phyloP scores from a whole-genome alignment of 176 grass and related monocot genomes.

The Musa acuminata region DNA sequence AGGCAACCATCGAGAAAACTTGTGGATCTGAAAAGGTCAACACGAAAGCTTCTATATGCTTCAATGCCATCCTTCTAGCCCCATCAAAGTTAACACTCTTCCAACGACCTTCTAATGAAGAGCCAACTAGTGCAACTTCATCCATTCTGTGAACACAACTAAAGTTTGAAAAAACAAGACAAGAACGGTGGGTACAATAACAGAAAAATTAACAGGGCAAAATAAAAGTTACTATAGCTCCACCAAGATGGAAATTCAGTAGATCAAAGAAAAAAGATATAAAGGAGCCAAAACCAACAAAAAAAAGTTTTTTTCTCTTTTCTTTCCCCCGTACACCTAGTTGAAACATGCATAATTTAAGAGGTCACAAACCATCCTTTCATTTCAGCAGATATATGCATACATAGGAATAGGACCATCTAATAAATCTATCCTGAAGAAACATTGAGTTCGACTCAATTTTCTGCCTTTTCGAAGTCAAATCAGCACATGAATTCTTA shows the following conservation, averaged over 20 bases:
- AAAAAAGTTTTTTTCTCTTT: neutral
- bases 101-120: slow-evolving; percentile 60
- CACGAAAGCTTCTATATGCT: slow-evolving; percentile 91
- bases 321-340: neutral
- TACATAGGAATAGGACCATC: neutral
- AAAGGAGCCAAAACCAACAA: neutral
- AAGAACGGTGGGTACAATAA: neutral
- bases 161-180: neutral
- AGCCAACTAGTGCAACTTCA: slow-evolving; percentile 64
- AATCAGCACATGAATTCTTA: neutral
- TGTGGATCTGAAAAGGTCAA: slow-evolving; percentile 82
- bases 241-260: neutral
- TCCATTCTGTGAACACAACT: slow-evolving; percentile 63
- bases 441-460: neutral
- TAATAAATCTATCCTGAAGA: too few relatives aligned
- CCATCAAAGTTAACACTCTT: slow-evolving; percentile 80
- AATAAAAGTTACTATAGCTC: neutral
- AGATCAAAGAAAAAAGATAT: neutral
- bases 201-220: neutral
- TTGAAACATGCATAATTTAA: neutral
- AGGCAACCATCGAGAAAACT: slow-evolving; percentile 50
- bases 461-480: neutral
- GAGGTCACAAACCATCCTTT: neutral
- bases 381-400: neutral
- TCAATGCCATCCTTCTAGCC: slow-evolving; percentile 93